These are phyloP conservation scores for Melampsora abietis-canadensis DNA, from an alignment of 1,284 basidiomycete genomes.

Conservation along the genomic window DNA sequence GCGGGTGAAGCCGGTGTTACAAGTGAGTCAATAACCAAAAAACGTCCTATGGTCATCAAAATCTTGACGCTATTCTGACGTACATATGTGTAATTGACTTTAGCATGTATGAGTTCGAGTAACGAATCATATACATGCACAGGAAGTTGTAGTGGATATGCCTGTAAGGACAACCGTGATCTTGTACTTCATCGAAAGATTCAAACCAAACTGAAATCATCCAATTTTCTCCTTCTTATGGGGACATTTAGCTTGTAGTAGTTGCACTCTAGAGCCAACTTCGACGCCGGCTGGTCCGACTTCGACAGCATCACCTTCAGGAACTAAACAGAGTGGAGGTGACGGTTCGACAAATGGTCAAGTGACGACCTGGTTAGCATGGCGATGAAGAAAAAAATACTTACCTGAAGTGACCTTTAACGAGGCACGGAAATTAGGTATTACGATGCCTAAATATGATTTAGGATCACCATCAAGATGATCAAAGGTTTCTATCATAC, in stretches of 20 bases:
- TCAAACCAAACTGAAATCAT: neutral
- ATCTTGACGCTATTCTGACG: too few relatives aligned
- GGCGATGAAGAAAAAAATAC: neutral
- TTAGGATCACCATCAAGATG: too few relatives aligned
- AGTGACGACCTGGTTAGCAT: conserved; percentile 7
- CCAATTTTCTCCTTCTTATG: neutral
- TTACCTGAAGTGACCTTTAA: too few relatives aligned
- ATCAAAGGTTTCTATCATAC: too few relatives aligned
- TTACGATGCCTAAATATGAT: too few relatives aligned
- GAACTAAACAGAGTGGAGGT: neutral
- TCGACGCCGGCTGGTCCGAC: conserved; percentile 12
- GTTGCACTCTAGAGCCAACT: neutral
- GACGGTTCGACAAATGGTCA: neutral
- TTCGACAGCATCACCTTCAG: neutral
- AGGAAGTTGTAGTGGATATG: conserved; percentile 7
- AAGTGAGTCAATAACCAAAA: neutral
- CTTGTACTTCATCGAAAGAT: neutral
- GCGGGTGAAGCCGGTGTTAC: conserved; percentile 1
- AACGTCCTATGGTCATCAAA: too few relatives aligned
- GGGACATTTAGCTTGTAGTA: neutral
- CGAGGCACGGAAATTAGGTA: too few relatives aligned
- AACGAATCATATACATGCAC: conserved; percentile 11
- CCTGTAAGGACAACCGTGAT: neutral
- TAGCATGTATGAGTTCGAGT: neutral
- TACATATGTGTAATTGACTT: neutral